A percentile compares a stretch with the other conserved stretches of the same genome.
phyloP scores from a whole-genome alignment of 495 filamentous ascomycete species.

The Penicilliopsis zonata region DNA sequence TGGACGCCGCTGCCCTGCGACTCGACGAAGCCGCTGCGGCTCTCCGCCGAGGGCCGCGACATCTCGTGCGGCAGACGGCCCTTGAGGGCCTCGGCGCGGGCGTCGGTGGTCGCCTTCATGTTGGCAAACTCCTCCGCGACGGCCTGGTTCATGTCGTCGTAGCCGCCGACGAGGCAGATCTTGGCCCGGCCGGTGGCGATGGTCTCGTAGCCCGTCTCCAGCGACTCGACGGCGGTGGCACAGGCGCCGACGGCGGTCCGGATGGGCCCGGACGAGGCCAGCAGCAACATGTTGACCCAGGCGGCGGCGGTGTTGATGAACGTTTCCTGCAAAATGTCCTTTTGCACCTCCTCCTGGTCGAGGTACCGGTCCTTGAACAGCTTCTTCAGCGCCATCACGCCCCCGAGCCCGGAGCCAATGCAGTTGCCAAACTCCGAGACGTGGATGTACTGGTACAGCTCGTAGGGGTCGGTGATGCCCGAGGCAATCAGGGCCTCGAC shows the following conservation, averaged over 20 bases:
- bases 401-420: conserved; percentile 10
- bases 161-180: conserved; percentile 10
- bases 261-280: conserved; percentile 10
- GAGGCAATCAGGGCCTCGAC: conserved; percentile 9
- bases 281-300: conserved; percentile 14
- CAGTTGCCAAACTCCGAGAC: conserved; percentile 10
- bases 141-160: conserved; percentile 10
- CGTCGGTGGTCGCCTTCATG: conserved; percentile 11
- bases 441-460: conserved; percentile 12
- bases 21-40: conserved; percentile 12
- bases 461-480: conserved; percentile 10
- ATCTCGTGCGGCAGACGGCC: conserved; percentile 11
- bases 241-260: conserved; percentile 11
- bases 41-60: conserved; percentile 8
- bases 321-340: conserved; percentile 10
- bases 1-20: conserved; percentile 11
- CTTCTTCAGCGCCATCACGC: conserved; percentile 1
- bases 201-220: conserved; percentile 9
- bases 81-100: conserved; percentile 3
- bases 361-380: conserved; percentile 9
- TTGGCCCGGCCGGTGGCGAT: conserved; percentile 9
- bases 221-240: conserved; percentile 11
- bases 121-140: conserved; percentile 8
- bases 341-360: conserved; percentile 5
- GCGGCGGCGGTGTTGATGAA: conserved; percentile 11